Conservation (phyloP, 2,329 filamentous ascomycete species). For the Aspergillus spinulosporus region DNA sequence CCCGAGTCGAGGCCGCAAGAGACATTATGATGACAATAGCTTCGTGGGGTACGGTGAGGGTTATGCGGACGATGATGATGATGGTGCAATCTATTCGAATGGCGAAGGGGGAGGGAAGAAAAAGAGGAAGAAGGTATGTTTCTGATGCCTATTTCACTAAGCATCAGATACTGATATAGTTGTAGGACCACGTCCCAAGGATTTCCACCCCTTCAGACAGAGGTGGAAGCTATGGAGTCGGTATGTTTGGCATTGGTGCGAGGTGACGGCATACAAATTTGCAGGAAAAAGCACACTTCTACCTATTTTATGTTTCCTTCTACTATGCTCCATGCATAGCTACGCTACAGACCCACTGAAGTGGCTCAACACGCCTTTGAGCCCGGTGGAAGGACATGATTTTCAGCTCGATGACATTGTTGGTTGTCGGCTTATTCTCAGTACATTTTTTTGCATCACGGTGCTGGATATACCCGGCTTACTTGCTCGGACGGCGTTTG, state of each 20-base stretch:
- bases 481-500: conserved; percentile 43
- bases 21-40: conserved; percentile 53
- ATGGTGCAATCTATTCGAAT: conserved; percentile 46
- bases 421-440: conserved; percentile 28
- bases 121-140: conserved; percentile 51
- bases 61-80: conserved; percentile 51
- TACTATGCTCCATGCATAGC: conserved; percentile 24
- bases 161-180: conserved; percentile 14
- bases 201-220: conserved; percentile 43
- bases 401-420: conserved; percentile 18
- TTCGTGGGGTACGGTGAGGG: conserved; percentile 55
- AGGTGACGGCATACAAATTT: conserved; percentile 33
- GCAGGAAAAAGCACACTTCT: conserved; percentile 25
- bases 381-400: conserved; percentile 13
- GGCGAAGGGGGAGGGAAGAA: conserved; percentile 47
- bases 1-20: conserved; percentile 50
- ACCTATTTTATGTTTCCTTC: conserved; percentile 20
- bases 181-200: conserved; percentile 44
- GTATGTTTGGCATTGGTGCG: conserved; percentile 48
- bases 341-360: conserved; percentile 22
- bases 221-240: conserved; percentile 45
- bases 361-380: conserved; percentile 14
- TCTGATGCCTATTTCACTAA: not conserved
- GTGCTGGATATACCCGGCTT: conserved; percentile 53
- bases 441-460: conserved; percentile 48